A percentile compares a stretch with the other conserved stretches of the same genome.
phyloP scores from a whole-genome alignment of 768 basidiomycete species.

The Udeniomyces megalosporus region DNA sequence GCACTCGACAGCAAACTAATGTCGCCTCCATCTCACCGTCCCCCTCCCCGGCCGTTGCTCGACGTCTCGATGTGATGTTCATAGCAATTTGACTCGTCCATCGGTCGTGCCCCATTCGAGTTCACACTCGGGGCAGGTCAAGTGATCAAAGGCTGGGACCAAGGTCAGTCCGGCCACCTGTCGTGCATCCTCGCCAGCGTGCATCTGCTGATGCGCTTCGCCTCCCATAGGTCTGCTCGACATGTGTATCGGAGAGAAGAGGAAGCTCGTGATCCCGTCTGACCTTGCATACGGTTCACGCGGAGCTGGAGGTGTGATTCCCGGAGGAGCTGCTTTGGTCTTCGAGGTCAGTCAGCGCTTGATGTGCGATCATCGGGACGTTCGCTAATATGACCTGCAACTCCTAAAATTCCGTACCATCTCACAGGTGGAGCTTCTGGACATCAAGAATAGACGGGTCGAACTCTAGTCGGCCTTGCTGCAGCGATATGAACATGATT shows the following conservation, averaged over 20 bases:
- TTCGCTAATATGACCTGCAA: neutral
- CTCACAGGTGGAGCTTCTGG: conserved; percentile 55
- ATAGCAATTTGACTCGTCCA: conserved; percentile 89
- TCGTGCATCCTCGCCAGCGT: too few species aligned
- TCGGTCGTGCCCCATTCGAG: conserved; percentile 59
- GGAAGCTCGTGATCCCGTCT: conserved; percentile 65
- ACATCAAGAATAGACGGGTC: conserved; percentile 33
- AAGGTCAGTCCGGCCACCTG: too few species aligned
- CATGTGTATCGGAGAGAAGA: conserved; percentile 79
- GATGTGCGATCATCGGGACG: neutral
- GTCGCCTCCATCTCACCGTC: too few species aligned
- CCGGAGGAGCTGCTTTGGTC: conserved; percentile 58
- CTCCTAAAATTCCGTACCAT: neutral
- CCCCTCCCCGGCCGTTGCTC: too few species aligned
- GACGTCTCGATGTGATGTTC: too few species aligned
- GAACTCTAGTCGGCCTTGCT: neutral
- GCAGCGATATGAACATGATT: too few species aligned
- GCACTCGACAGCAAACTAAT: too few species aligned
- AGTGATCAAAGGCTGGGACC: conserved; percentile 9
- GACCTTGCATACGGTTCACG: conserved; percentile 34
- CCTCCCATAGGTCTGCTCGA: conserved; percentile 33
- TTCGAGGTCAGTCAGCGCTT: conserved; percentile 36
- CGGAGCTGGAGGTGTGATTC: conserved; percentile 63
- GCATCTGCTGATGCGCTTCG: too few species aligned
- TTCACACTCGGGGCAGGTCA: conserved; percentile 39